These are phyloP conservation scores for Ophiocordyceps camponoti-floridani DNA, from an alignment of 2,329 filamentous ascomycete species.

Conservation along the genomic window DNA sequence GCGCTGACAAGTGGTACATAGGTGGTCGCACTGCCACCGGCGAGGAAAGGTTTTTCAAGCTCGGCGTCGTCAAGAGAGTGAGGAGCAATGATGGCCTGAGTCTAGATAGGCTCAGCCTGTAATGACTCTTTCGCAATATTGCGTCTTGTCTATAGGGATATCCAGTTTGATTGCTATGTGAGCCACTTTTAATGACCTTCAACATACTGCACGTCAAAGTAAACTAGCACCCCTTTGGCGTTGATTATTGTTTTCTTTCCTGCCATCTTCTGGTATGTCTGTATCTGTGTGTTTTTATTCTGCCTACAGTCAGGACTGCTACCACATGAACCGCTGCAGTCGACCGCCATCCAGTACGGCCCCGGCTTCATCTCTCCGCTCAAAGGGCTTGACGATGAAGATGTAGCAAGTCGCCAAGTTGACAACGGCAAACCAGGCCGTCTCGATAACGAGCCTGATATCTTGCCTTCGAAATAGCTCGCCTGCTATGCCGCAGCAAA, in stretches of 20 bases:
- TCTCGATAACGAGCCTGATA: constrained; percentile 40
- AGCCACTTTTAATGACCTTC: too few relatives aligned
- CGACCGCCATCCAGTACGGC: constrained; percentile 32
- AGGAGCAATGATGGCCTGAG: constrained; percentile 59
- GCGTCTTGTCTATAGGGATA: background rate
- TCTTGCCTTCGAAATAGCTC: constrained; percentile 14
- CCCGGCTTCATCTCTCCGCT: constrained; percentile 40
- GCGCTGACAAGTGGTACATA: constrained; percentile 67
- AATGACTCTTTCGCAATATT: constrained; percentile 10
- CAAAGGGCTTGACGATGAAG: constrained; percentile 50
- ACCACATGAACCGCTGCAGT: constrained; percentile 74
- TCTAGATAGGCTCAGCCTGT: constrained; percentile 58
- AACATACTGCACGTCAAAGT: too few relatives aligned
- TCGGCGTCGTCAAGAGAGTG: constrained; percentile 56
- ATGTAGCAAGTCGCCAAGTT: constrained; percentile 51
- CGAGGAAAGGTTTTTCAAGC: constrained; percentile 69
- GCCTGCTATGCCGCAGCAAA: background rate
- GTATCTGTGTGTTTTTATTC: background rate
- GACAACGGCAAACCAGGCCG: constrained; percentile 47
- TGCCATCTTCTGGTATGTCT: background rate
- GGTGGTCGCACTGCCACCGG: constrained; percentile 57
- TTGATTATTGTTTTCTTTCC: background rate
- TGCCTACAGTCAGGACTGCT: constrained; percentile 1
- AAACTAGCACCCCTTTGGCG: too few relatives aligned
- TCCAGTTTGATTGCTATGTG: background rate